Evolutionary conservation across 2,329 filamentous ascomycete genomes (phyloP).

Genomic region (Botrytis byssoidea): DNA sequence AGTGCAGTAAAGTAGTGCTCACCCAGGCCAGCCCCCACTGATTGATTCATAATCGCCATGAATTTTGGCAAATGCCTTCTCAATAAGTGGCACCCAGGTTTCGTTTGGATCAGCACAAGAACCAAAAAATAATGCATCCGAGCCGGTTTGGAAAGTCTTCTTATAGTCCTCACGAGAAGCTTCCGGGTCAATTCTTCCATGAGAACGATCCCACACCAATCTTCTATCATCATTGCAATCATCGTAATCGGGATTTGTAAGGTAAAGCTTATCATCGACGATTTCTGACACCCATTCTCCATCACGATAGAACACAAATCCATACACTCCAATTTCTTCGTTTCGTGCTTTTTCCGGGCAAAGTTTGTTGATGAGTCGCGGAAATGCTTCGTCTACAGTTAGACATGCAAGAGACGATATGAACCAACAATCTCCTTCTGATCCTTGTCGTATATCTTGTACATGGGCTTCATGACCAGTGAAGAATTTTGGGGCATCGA

Average conservation of each 20-base stretch:
- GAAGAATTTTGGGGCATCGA: constrained; percentile 73
- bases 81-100: constrained; percentile 75
- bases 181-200: constrained; percentile 21
- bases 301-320: constrained; percentile 83
- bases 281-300: constrained; percentile 90
- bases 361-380: constrained; percentile 50
- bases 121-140: constrained; percentile 73
- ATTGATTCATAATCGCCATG: constrained; percentile 77
- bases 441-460: constrained; percentile 76
- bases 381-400: constrained; percentile 45
- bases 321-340: constrained; percentile 74
- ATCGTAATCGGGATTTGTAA: constrained; percentile 78
- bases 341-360: constrained; percentile 29
- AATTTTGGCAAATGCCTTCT: constrained; percentile 81
- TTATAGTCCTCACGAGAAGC: constrained; percentile 50
- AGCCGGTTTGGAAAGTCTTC: constrained; percentile 50
- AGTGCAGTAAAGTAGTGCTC: not conserved
- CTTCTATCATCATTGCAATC: constrained; percentile 66
- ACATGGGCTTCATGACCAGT: constrained; percentile 68
- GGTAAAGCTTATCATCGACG: constrained; percentile 84
- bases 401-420: constrained; percentile 77
- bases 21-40: constrained; percentile 61
- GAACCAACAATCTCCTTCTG: constrained; percentile 82
- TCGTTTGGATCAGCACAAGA: constrained; percentile 73
- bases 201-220: constrained; percentile 25